Conservation (phyloP, 305 asterid genomes). For the Galium porrigens region DNA sequence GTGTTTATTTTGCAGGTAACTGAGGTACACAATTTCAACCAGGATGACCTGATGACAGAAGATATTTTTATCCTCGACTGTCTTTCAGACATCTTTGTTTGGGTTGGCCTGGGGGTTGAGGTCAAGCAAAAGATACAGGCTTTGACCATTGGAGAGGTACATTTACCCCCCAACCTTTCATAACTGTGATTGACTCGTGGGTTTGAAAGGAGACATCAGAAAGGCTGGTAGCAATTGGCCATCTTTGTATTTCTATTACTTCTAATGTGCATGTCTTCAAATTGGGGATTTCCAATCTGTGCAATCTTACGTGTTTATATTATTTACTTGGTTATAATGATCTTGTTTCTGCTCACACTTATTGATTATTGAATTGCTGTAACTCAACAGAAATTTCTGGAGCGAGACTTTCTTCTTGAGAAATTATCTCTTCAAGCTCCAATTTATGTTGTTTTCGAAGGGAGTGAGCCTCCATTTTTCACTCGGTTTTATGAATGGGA, state of each 20-base stretch:
- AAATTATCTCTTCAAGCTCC: constrained; percentile 62
- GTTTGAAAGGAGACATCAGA: background rate
- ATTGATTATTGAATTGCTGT: constrained; percentile 7
- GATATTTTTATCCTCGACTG: constrained; percentile 80
- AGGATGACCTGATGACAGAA: constrained; percentile 96
- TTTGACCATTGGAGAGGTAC: constrained; percentile 64
- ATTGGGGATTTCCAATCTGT: background rate
- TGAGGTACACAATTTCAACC: constrained; percentile 82
- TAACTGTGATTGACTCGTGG: background rate
- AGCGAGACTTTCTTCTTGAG: constrained; percentile 68
- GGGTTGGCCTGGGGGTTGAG: constrained; percentile 84
- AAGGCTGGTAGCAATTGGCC: background rate
- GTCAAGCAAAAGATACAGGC: constrained; percentile 47
- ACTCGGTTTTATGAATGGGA: constrained; percentile 89
- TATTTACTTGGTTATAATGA: background rate
- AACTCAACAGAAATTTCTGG: constrained; percentile 59
- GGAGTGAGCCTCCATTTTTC: constrained; percentile 72
- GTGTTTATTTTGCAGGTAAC: constrained; percentile 44
- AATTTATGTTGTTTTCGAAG: constrained; percentile 58
- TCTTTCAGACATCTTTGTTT: constrained; percentile 58
- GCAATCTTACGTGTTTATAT: background rate
- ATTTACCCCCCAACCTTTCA: background rate
- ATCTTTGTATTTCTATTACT: constrained; percentile 3
- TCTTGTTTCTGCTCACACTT: background rate
- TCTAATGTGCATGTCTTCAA: background rate